Conservation (phyloP, 768 basidiomycete species). For the Russula lepida region DNA sequence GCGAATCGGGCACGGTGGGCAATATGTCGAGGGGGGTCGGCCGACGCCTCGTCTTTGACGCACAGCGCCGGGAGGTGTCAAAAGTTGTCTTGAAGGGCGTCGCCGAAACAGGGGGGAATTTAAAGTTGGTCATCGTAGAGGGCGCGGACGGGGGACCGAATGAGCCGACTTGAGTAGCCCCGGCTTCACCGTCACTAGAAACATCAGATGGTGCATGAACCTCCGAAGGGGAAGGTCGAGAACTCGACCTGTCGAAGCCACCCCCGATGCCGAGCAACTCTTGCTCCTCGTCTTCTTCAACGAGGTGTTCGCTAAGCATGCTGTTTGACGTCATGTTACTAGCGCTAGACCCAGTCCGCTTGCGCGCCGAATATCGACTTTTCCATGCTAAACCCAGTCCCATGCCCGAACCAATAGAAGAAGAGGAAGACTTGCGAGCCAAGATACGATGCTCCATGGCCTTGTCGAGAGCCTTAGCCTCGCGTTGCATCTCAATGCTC, state of each 20-base stretch:
- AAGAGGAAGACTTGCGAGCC: constrained; percentile 62
- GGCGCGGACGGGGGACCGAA: constrained; percentile 14
- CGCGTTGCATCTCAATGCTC: constrained; percentile 52
- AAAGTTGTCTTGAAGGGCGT: constrained; percentile 50
- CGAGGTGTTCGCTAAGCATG: constrained; percentile 67
- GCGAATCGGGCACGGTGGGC: constrained; percentile 68
- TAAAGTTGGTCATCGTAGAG: constrained; percentile 18
- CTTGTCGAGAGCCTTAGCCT: constrained; percentile 76
- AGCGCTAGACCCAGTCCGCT: constrained; percentile 67
- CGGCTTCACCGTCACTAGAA: constrained; percentile 23
- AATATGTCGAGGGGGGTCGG: constrained; percentile 54
- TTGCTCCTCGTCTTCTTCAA: constrained; percentile 76
- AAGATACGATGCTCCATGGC: constrained; percentile 81
- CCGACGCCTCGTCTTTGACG: constrained; percentile 46
- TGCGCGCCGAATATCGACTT: constrained; percentile 54
- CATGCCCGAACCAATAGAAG: constrained; percentile 55
- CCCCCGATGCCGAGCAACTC: constrained; percentile 63
- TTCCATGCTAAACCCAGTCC: constrained; percentile 63
- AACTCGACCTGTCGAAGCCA: constrained; percentile 42
- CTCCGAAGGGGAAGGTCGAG: constrained; percentile 28
- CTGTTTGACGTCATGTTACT: constrained; percentile 61
- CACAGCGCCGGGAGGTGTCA: constrained; percentile 29
- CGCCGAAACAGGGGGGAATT: constrained; percentile 29
- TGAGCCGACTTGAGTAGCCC: constrained; percentile 3
- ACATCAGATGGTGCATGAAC: constrained; percentile 27